Percentiles rank a stretch among this genome's conserved stretches.
Evolutionary conservation across 805 yeast species (phyloP).

Genomic region (Metschnikowia corniflorae): DNA sequence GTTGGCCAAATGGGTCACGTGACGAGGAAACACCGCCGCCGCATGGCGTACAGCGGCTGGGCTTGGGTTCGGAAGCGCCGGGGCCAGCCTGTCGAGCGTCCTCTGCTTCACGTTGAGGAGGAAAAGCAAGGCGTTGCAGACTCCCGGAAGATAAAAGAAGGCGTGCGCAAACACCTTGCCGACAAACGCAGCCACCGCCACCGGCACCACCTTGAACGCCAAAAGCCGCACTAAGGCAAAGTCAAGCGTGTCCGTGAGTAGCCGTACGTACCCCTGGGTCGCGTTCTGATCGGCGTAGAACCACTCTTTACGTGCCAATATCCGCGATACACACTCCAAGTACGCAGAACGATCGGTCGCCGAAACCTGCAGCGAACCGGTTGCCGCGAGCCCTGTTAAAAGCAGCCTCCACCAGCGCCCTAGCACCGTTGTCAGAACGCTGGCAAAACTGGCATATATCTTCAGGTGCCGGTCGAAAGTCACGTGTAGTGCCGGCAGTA

Average conservation of each 20-base stretch:
- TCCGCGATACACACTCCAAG: constrained; percentile 51
- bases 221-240: constrained; percentile 47
- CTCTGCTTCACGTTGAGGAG: constrained; percentile 52
- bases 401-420: constrained; percentile 56
- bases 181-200: constrained; percentile 59
- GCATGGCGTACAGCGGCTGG: constrained; percentile 7
- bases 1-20: constrained; percentile 28
- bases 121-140: constrained; percentile 56
- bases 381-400: constrained; percentile 19
- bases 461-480: constrained; percentile 19
- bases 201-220: constrained; percentile 47
- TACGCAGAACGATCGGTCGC: constrained; percentile 50
- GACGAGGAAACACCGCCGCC: constrained; percentile 24
- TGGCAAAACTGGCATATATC: constrained; percentile 31
- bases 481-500: constrained; percentile 20
- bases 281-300: constrained; percentile 23
- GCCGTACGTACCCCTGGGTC: constrained; percentile 23
- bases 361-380: constrained; percentile 29
- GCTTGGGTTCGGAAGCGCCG: constrained; percentile 1
- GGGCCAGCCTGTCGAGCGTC: constrained; percentile 30
- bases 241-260: constrained; percentile 51
- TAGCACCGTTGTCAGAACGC: constrained; percentile 32
- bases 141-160: constrained; percentile 51
- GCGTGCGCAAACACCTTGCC: constrained; percentile 70
- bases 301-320: constrained; percentile 50